A percentile compares a stretch with the other conserved stretches of the same genome.
phyloP scores from a whole-genome alignment of 129 eudicot genomes.

The Apium graveolens region DNA sequence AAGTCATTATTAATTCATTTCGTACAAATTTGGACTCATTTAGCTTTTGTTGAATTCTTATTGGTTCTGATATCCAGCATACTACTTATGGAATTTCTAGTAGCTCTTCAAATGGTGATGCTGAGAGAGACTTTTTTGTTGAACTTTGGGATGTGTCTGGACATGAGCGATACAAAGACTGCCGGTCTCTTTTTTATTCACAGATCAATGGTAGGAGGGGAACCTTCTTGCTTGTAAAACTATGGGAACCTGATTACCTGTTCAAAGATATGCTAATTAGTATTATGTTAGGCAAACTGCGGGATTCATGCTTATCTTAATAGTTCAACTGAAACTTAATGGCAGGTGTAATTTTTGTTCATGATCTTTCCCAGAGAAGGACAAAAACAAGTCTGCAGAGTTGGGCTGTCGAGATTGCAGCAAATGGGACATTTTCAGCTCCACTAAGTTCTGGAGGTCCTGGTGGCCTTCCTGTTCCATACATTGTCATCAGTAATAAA shows the following conservation, averaged over 20 bases:
- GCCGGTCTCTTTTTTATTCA: conserved; percentile 92
- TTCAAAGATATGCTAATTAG: not conserved
- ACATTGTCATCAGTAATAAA: conserved; percentile 84
- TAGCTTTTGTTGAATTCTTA: conserved; percentile 1
- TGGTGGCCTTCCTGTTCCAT: conserved; percentile 98
- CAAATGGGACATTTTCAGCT: conserved; percentile 81
- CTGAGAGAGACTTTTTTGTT: conserved; percentile 81
- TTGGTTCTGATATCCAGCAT: conserved; percentile 42
- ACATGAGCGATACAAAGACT: conserved; percentile 82
- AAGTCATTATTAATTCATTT: conserved; percentile 1
- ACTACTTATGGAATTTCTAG: conserved; percentile 63
- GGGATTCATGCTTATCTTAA: conserved; percentile 7
- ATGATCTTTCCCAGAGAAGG: conserved; percentile 86
- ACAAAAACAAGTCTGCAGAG: conserved; percentile 84
- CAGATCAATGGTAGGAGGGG: conserved; percentile 69
- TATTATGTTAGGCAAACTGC: conserved; percentile 5
- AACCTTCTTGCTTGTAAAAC: not conserved
- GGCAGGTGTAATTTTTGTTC: conserved; percentile 90
- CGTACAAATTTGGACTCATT: not conserved
- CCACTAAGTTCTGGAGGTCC: conserved; percentile 89
- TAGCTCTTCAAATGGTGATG: conserved; percentile 80
- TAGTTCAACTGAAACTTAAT: conserved; percentile 5
- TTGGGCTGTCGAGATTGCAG: conserved; percentile 91
- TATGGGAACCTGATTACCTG: not conserved
- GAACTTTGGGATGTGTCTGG: conserved; percentile 99